Conservation (phyloP, 73 alveolate species). For the Breviolum minutum region DNA sequence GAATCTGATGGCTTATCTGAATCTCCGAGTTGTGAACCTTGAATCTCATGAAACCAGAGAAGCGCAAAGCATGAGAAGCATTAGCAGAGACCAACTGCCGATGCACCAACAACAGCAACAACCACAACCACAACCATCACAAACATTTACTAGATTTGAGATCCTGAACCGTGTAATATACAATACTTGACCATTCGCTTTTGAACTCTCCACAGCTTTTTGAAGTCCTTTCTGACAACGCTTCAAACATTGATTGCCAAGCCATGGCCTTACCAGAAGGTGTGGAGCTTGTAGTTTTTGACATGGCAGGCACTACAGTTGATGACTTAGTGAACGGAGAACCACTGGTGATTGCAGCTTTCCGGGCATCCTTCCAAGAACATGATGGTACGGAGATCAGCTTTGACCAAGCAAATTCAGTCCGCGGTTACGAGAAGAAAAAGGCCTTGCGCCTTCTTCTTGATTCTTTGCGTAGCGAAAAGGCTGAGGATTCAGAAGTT, state of each 20-base stretch:
- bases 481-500: slow-evolving; percentile 9
- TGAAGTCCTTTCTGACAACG: neutral
- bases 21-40: too few relatives aligned
- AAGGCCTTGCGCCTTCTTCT: slow-evolving; percentile 48
- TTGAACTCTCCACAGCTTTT: too few relatives aligned
- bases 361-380: slow-evolving; percentile 47
- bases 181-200: too few relatives aligned
- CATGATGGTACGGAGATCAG: slow-evolving; percentile 54
- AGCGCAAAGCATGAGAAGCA: too few relatives aligned
- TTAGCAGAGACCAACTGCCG: too few relatives aligned
- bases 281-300: slow-evolving; percentile 66
- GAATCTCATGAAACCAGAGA: too few relatives aligned
- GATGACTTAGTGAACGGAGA: slow-evolving; percentile 69
- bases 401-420: slow-evolving; percentile 53
- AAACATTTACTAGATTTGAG: too few relatives aligned
- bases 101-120: too few relatives aligned
- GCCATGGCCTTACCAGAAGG: slow-evolving; percentile 27
- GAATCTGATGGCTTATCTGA: too few relatives aligned
- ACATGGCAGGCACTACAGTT: slow-evolving; percentile 87
- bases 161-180: too few relatives aligned
- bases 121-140: too few relatives aligned
- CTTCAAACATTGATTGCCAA: neutral
- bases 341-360: slow-evolving; percentile 66
- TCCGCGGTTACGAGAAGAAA: slow-evolving; percentile 76
- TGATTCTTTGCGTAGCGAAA: neutral